These are phyloP conservation scores for Strobilomyces confusus DNA, from an alignment of 768 basidiomycete genomes.

Conservation along the genomic window DNA sequence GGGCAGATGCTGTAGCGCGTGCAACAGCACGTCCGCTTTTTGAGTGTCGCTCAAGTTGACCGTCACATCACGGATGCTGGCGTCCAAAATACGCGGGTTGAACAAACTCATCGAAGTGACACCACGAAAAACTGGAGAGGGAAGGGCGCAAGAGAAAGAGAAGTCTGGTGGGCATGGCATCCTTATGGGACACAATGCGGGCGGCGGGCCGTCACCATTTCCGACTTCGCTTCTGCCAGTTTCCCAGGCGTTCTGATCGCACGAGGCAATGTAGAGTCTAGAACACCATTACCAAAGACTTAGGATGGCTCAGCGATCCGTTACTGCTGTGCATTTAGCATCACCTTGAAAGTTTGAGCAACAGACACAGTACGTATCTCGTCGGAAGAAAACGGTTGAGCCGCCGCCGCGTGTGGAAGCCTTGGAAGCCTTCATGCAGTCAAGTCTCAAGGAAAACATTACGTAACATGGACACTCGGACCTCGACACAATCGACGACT, in stretches of 20 bases:
- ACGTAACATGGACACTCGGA: too few relatives aligned
- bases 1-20: constrained; percentile 80
- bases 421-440: too few relatives aligned
- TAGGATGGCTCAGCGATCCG: too few relatives aligned
- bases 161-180: neutral
- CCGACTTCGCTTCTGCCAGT: constrained; percentile 6
- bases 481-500: too few relatives aligned
- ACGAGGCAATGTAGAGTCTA: neutral
- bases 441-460: too few relatives aligned
- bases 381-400: neutral
- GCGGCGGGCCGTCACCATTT: constrained; percentile 11
- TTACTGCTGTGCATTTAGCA: too few relatives aligned
- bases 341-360: neutral
- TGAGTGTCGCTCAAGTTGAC: constrained; percentile 55
- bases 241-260: constrained; percentile 11
- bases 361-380: neutral
- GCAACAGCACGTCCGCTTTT: constrained; percentile 67
- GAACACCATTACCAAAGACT: neutral
- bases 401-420: neutral
- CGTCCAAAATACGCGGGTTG: constrained; percentile 74
- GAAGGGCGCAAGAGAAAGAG: neutral
- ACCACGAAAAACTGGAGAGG: neutral
- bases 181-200: constrained; percentile 14
- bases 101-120: constrained; percentile 51
- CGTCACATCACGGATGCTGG: constrained; percentile 67